Percentiles rank a stretch among this genome's conserved stretches.
Conservation (phyloP, 768 basidiomycete genomes). For the Tulasnella sp. region DNA sequence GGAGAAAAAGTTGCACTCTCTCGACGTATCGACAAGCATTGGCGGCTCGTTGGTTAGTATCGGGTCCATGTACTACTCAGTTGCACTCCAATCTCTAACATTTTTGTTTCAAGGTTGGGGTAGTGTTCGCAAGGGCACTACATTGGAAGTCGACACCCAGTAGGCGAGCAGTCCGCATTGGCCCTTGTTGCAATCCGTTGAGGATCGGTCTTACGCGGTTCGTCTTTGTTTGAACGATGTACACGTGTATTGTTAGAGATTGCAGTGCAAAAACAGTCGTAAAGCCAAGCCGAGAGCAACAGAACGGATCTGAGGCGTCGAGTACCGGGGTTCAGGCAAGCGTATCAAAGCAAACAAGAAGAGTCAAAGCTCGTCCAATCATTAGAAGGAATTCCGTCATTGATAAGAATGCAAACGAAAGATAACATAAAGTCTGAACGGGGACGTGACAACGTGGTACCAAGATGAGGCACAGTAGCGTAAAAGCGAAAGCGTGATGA, state of each 20-base stretch:
- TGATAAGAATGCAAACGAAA: background rate
- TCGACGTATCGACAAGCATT: conserved; percentile 93
- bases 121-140: conserved; percentile 75
- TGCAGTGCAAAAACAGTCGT: background rate
- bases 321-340: background rate
- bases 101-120: conserved; percentile 41
- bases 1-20: conserved; percentile 96
- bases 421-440: background rate
- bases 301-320: background rate
- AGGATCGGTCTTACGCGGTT: too few species aligned
- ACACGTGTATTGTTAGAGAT: background rate
- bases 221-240: background rate
- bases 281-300: background rate
- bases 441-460: background rate
- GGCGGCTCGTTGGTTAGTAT: conserved; percentile 84
- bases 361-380: background rate
- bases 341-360: background rate
- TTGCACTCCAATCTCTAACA: background rate
- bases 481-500: background rate
- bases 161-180: background rate
- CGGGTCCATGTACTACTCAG: background rate
- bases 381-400: background rate
- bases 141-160: conserved; percentile 39
- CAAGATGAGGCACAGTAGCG: background rate
- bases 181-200: background rate